Conservation (phyloP, 768 basidiomycete genomes). For the Xerocomus spinulosus region DNA sequence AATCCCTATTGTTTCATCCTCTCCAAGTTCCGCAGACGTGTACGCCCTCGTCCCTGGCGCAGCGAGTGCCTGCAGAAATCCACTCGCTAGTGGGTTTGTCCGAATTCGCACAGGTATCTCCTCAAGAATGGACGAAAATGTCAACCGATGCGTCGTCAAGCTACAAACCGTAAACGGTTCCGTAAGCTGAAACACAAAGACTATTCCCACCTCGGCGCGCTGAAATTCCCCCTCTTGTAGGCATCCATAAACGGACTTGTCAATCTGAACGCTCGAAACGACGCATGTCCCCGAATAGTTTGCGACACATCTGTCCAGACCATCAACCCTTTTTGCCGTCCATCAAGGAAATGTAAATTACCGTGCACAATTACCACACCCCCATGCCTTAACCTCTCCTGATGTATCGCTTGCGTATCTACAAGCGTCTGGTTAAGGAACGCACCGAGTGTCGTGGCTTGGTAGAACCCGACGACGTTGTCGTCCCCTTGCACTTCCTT, state of each 20-base stretch:
- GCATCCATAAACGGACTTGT: constrained; percentile 78
- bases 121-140: constrained; percentile 80
- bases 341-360: constrained; percentile 30
- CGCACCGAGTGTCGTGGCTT: constrained; percentile 79
- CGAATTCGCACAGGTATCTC: constrained; percentile 84
- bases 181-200: background rate
- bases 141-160: constrained; percentile 73
- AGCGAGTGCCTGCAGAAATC: constrained; percentile 68
- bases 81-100: constrained; percentile 71
- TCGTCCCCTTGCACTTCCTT: constrained; percentile 91
- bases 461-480: constrained; percentile 91
- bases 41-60: constrained; percentile 33
- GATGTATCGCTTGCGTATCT: constrained; percentile 81
- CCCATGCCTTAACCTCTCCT: constrained; percentile 80
- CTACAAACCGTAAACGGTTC: constrained; percentile 37
- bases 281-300: constrained; percentile 76
- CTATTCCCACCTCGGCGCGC: constrained; percentile 64
- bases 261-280: constrained; percentile 85
- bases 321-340: constrained; percentile 4
- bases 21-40: constrained; percentile 24
- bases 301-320: constrained; percentile 62
- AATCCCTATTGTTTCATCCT: constrained; percentile 35
- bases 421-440: constrained; percentile 79
- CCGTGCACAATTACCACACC: constrained; percentile 85
- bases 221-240: constrained; percentile 80